Conservation (phyloP, 2,329 filamentous ascomycete species). For the Calonectria hongkongensis region DNA sequence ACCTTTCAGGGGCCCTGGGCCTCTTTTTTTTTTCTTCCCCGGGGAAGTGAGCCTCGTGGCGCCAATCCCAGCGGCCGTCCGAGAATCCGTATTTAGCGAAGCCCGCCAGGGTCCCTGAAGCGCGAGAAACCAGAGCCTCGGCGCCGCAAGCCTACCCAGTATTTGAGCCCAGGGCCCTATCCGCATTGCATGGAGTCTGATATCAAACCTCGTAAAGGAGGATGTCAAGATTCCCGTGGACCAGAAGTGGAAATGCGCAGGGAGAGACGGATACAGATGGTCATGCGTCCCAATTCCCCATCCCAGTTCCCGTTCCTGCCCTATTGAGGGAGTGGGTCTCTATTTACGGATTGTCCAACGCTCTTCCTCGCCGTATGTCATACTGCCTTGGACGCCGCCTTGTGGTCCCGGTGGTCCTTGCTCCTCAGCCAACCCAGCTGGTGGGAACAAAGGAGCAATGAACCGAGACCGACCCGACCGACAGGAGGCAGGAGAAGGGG, state of each 20-base stretch:
- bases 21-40: conserved; percentile 23
- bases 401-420: conserved; percentile 10
- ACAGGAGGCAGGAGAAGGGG: not conserved
- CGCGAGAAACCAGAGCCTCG: conserved; percentile 31
- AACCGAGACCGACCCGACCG: conserved; percentile 14
- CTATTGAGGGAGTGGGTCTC: conserved; percentile 31
- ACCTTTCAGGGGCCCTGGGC: conserved; percentile 36
- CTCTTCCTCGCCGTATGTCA: conserved; percentile 19
- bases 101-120: conserved; percentile 21
- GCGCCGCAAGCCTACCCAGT: conserved; percentile 42
- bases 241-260: conserved; percentile 17
- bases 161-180: conserved; percentile 51
- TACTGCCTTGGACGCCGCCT: conserved; percentile 25
- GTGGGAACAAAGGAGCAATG: conserved; percentile 9
- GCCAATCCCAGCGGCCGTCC: conserved; percentile 9
- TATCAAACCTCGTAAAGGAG: conserved; percentile 37
- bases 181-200: conserved; percentile 49
- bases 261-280: conserved; percentile 36
- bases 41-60: conserved; percentile 34
- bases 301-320: conserved; percentile 34
- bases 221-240: conserved; percentile 29
- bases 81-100: conserved; percentile 29
- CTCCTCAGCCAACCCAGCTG: conserved; percentile 9
- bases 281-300: conserved; percentile 35
- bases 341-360: conserved; percentile 24